These are phyloP conservation scores for Exophiala lecanii-corni DNA, from an alignment of 2,329 filamentous ascomycete species.

Conservation along the genomic window DNA sequence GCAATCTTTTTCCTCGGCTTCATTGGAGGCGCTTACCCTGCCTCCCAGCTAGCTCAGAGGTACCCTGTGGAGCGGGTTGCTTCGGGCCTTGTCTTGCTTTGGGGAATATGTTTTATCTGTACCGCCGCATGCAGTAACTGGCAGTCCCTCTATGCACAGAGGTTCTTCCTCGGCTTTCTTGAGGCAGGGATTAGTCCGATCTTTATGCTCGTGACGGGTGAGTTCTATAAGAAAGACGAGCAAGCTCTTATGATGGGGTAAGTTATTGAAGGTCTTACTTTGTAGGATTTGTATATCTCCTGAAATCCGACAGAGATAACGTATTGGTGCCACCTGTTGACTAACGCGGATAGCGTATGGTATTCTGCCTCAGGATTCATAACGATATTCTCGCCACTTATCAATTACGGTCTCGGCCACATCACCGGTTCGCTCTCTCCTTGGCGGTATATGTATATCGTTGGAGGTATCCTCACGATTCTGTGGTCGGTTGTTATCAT, in stretches of 20 bases:
- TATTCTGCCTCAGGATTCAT: slow-evolving; percentile 49
- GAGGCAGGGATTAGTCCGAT: slow-evolving; percentile 62
- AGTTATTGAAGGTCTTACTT: not conserved
- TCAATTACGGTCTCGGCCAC: slow-evolving; percentile 66
- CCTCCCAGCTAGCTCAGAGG: slow-evolving; percentile 65
- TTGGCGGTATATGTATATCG: slow-evolving; percentile 68
- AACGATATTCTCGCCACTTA: slow-evolving; percentile 43
- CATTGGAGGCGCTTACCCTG: slow-evolving; percentile 67
- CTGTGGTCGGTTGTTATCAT: slow-evolving; percentile 52
- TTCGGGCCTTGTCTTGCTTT: slow-evolving; percentile 58
- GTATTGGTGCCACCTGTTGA: too few relatives aligned
- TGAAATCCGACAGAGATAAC: too few relatives aligned
- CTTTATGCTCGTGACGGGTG: slow-evolving; percentile 60
- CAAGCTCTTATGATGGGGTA: slow-evolving; percentile 57
- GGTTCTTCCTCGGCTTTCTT: slow-evolving; percentile 59
- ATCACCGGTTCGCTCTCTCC: slow-evolving; percentile 50
- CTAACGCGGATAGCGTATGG: slow-evolving; percentile 57
- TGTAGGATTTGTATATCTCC: not conserved
- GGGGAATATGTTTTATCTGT: slow-evolving; percentile 63
- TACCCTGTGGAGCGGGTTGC: slow-evolving; percentile 61
- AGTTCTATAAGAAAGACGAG: slow-evolving; percentile 62
- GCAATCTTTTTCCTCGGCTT: slow-evolving; percentile 65
- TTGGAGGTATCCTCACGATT: slow-evolving; percentile 60
- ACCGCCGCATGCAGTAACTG: slow-evolving; percentile 62
- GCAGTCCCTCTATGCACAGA: slow-evolving; percentile 60